Conservation (phyloP, 805 yeast species). For the Naumovozyma baii region DNA sequence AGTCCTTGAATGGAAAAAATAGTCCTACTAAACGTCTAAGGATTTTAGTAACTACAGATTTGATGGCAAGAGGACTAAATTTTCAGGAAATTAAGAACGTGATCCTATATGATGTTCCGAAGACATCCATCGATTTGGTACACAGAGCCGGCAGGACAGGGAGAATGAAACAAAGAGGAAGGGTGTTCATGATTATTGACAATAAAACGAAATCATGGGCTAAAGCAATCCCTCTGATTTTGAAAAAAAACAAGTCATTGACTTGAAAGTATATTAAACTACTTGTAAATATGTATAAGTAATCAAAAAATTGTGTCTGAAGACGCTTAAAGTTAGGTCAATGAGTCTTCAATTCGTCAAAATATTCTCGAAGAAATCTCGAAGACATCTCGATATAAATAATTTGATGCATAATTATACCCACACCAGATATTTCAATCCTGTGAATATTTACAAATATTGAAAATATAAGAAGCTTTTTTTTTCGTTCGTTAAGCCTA, state of each 20-base stretch:
- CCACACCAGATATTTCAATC: too few species aligned
- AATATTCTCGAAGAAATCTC: too few species aligned
- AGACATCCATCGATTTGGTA: constrained; percentile 71
- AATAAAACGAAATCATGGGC: constrained; percentile 68
- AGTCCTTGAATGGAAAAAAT: not conserved
- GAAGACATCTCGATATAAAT: too few species aligned
- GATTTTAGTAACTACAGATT: constrained; percentile 78
- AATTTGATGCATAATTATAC: too few species aligned
- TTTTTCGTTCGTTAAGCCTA: too few species aligned
- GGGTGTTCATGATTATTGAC: constrained; percentile 72
- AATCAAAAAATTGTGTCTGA: not conserved
- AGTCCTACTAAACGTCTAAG: constrained; percentile 33
- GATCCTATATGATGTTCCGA: constrained; percentile 76
- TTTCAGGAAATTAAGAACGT: constrained; percentile 76
- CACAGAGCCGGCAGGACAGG: constrained; percentile 95
- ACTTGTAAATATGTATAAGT: constrained; percentile 1
- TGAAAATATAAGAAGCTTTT: too few species aligned
- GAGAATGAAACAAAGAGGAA: constrained; percentile 78
- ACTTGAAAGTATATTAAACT: constrained; percentile 11
- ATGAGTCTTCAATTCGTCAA: too few species aligned
- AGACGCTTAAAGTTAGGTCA: too few species aligned
- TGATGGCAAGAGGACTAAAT: constrained; percentile 83
- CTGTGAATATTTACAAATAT: too few species aligned
- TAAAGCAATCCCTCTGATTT: constrained; percentile 64
- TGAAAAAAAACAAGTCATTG: constrained; percentile 39